Percentiles rank a stretch among this genome's conserved stretches.
Conservation (phyloP, 257 asterid genomes). For the Solanum virginianum region DNA sequence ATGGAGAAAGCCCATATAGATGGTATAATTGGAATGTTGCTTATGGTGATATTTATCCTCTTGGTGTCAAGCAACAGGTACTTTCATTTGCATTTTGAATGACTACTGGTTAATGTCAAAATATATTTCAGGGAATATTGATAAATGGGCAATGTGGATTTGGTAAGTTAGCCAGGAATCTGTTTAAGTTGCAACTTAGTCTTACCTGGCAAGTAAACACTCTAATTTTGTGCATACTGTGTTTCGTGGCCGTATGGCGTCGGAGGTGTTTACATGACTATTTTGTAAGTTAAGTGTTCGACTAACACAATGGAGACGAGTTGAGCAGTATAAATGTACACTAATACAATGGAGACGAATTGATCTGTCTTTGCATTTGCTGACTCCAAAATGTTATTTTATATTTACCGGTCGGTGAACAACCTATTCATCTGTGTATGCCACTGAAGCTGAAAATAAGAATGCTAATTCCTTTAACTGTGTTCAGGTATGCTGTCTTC, state of each 20-base stretch:
- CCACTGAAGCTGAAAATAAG: slow-evolving; percentile 69
- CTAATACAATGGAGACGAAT: neutral
- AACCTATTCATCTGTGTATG: slow-evolving; percentile 29
- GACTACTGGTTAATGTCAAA: no score
- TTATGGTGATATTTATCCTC: slow-evolving; percentile 40
- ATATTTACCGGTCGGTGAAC: no score
- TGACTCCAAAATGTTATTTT: no score
- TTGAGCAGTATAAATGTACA: no score
- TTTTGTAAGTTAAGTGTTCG: no score
- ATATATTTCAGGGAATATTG: slow-evolving; percentile 29
- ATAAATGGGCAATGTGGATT: slow-evolving; percentile 22
- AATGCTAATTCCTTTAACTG: slow-evolving; percentile 87
- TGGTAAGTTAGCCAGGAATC: neutral
- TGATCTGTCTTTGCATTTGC: neutral
- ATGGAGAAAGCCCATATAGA: slow-evolving; percentile 31
- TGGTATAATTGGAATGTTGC: slow-evolving; percentile 31
- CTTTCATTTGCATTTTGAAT: neutral
- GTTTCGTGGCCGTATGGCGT: no score
- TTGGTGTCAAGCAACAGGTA: slow-evolving; percentile 42
- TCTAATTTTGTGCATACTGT: no score
- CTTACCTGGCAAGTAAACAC: no score
- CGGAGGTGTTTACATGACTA: no score
- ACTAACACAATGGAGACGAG: no score
- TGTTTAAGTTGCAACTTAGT: neutral
- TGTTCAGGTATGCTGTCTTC: slow-evolving; percentile 44